Evolutionary conservation across 495 filamentous ascomycete genomes (phyloP), one percentile per base, ranked within the genome.

Genomic region (Neurospora terricola): DNA sequence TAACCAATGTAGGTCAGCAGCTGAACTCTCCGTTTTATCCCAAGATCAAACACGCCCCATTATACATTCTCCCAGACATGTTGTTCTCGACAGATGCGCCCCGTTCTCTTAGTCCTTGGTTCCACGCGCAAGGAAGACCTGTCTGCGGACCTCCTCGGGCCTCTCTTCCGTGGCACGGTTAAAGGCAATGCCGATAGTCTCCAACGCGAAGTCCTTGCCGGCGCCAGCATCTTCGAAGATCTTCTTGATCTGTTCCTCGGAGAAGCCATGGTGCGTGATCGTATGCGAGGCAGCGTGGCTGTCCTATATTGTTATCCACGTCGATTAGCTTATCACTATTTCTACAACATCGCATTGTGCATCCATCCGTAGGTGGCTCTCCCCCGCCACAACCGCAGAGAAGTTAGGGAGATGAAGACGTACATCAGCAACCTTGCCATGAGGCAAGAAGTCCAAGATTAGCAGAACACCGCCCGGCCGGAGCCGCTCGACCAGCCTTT

Each of bases 361-460:
- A 54, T 54, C 21, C 21, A 23, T 54, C 9, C 23, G 18, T 45
- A n/a, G 34, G 34, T 5, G 34, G 34, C 34, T 34, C 34, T 34
- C 34, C 34, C 34, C 34, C 34, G 34, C 34, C 34, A 34, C 34
- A 34, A 23, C 16, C 8, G 4, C 12, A 40, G 21, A 23, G 7
- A 59, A 12, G 12, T 36, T 18, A 36, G 16, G 34, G 34, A 59
- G 11, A 34, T 34, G 34, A 34, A 37, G 30, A 48, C 45, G 23
- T 27, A 38, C 70, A 72, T 75, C 30, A 77, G 76, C 70, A 11
- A 81, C 75, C 16, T 84, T 78, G 1, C 79, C 83, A 73, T 86
- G 83, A 3, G 82, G 79, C 8, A 92, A 72, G 68, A 93, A 87
- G 73, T 94, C 92, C 42, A 90, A 81, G 72, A 93, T 85, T n/a